These are phyloP conservation scores for Ceratocystis eucalypticola DNA, from an alignment of 2,329 filamentous ascomycete species.

Conservation along the genomic window DNA sequence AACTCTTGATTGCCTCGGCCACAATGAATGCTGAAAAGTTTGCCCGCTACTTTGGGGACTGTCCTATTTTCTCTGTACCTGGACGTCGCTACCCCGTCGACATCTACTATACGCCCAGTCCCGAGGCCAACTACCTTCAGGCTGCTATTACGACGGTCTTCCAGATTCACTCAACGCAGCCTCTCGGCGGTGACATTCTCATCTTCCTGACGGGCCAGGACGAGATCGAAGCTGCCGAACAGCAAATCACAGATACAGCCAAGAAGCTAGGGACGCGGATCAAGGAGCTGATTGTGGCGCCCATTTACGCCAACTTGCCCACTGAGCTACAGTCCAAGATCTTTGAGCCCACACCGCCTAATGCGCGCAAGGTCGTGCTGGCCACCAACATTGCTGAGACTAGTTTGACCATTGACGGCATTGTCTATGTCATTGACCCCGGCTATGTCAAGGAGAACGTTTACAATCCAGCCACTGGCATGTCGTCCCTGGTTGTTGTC, in stretches of 20 bases:
- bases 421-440: slow-evolving; percentile 89
- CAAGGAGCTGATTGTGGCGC: slow-evolving; percentile 76
- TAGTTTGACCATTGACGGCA: slow-evolving; percentile 86
- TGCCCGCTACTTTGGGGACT: slow-evolving; percentile 78
- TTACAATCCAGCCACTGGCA: slow-evolving; percentile 80
- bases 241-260: slow-evolving; percentile 71
- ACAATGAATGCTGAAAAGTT: slow-evolving; percentile 94
- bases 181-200: slow-evolving; percentile 65
- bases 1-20: slow-evolving; percentile 81
- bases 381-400: slow-evolving; percentile 98
- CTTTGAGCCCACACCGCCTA: slow-evolving; percentile 80
- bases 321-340: slow-evolving; percentile 86
- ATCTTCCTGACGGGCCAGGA: slow-evolving; percentile 94
- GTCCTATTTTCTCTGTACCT: slow-evolving; percentile 88
- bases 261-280: slow-evolving; percentile 74
- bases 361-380: slow-evolving; percentile 77
- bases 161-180: slow-evolving; percentile 82
- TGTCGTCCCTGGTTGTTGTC: slow-evolving; percentile 82
- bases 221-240: slow-evolving; percentile 81
- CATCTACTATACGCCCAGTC: slow-evolving; percentile 78
- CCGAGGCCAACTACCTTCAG: slow-evolving; percentile 85
- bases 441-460: slow-evolving; percentile 93
- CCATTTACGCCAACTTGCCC: slow-evolving; percentile 87
- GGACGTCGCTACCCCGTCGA: slow-evolving; percentile 81
- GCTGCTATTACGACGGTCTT: slow-evolving; percentile 89